phyloP scores from a whole-genome alignment of 176 grass and related monocot genomes.

The Carex kokanica region DNA sequence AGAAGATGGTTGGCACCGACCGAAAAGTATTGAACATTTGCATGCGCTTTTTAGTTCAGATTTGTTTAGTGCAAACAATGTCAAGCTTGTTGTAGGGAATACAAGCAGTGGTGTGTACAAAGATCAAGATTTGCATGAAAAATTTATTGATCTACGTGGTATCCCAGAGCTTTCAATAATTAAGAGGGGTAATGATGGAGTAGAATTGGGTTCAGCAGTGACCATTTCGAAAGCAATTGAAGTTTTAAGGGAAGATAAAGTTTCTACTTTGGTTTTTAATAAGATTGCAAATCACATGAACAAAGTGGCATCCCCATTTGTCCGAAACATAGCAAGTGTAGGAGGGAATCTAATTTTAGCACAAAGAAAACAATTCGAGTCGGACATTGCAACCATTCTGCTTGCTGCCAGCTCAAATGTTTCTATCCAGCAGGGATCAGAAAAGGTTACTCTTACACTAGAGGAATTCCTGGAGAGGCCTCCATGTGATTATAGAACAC shows the following conservation, averaged over 20 bases:
- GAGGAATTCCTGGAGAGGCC: constrained; percentile 57
- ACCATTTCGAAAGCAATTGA: constrained; percentile 49
- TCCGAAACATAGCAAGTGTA: constrained; percentile 67
- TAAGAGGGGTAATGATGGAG: constrained; percentile 24
- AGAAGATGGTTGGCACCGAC: constrained; percentile 43
- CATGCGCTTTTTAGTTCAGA: constrained; percentile 38
- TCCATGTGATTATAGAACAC: constrained; percentile 33
- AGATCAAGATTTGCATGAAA: constrained; percentile 47
- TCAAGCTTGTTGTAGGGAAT: constrained; percentile 61
- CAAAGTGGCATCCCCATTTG: constrained; percentile 65
- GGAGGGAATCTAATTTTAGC: constrained; percentile 73
- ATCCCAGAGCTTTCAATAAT: constrained; percentile 58
- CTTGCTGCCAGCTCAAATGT: constrained; percentile 53
- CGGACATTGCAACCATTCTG: constrained; percentile 69
- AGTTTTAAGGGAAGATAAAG: constrained; percentile 34
- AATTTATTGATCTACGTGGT: constrained; percentile 55
- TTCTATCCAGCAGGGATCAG: constrained; percentile 33
- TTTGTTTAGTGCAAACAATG: constrained; percentile 20
- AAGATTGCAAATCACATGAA: constrained; percentile 75
- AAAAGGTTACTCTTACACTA: constrained; percentile 48
- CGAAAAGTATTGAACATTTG: constrained; percentile 46
- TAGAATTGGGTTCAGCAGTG: constrained; percentile 58
- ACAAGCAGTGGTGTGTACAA: constrained; percentile 69
- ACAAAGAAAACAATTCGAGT: constrained; percentile 56
- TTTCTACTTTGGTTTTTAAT: constrained; percentile 36